A percentile compares a stretch with the other conserved stretches of the same genome.
Evolutionary conservation across 2,329 filamentous ascomycete genomes (phyloP).

Genomic region (Neopestalotiopsis rosae): DNA sequence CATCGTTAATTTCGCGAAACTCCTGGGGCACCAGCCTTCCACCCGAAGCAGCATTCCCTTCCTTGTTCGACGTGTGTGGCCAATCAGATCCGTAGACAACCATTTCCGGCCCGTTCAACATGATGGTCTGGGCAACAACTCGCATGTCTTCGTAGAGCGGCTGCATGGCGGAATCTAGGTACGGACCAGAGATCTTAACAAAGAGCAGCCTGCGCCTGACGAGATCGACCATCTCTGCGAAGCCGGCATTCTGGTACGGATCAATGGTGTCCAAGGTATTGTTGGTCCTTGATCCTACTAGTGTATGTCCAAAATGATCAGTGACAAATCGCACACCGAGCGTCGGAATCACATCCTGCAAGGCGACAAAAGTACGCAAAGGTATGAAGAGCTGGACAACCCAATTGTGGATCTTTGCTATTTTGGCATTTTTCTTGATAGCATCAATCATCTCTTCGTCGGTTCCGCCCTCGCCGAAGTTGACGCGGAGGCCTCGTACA

Average conservation of each 20-base stretch:
- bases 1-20: background rate
- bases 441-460: background rate
- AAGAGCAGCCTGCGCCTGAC: background rate
- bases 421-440: background rate
- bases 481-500: background rate
- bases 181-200: slow-evolving; percentile 5
- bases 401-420: background rate
- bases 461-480: background rate
- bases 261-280: background rate
- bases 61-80: background rate
- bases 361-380: background rate
- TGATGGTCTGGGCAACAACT: slow-evolving; percentile 1
- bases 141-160: slow-evolving; percentile 1
- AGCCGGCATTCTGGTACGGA: background rate
- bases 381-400: background rate
- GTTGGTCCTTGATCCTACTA: slow-evolving; percentile 3
- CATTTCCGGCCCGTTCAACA: slow-evolving; percentile 1
- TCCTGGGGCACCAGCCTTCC: background rate
- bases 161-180: background rate
- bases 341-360: background rate
- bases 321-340: background rate
- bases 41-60: background rate
- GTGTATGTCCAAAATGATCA: slow-evolving; percentile 3
- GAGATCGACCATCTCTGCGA: slow-evolving; percentile 8
- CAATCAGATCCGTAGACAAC: slow-evolving; percentile 5